Conservation (phyloP, 805 yeast genomes). For the Citeromyces matritensis region DNA sequence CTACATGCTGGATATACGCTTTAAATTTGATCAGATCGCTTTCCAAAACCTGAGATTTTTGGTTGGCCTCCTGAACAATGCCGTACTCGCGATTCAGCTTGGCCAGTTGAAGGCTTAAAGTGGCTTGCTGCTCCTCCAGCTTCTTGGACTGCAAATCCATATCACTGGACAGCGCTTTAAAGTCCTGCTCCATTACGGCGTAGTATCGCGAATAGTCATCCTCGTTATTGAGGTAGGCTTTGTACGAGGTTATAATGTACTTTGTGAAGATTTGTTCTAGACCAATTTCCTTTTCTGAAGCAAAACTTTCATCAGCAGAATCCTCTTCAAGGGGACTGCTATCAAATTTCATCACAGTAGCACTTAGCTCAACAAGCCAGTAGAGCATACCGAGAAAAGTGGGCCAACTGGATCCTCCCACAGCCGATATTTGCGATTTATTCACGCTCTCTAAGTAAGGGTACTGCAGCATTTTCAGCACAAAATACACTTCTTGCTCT, state of each 20-base stretch:
- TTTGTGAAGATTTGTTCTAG: slow-evolving; percentile 37
- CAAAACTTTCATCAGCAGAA: slow-evolving; percentile 11
- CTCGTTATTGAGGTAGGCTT: slow-evolving; percentile 43
- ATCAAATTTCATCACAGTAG: slow-evolving; percentile 23
- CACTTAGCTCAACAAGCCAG: slow-evolving; percentile 58
- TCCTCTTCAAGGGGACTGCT: slow-evolving; percentile 11
- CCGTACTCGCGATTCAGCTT: slow-evolving; percentile 27
- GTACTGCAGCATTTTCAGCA: slow-evolving; percentile 52
- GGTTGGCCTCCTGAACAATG: slow-evolving; percentile 32
- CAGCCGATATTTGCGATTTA: slow-evolving; percentile 79
- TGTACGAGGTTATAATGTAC: slow-evolving; percentile 55
- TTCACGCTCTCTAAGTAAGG: slow-evolving; percentile 73
- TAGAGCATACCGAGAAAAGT: slow-evolving; percentile 66
- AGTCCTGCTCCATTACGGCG: slow-evolving; percentile 39
- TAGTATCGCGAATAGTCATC: slow-evolving; percentile 45
- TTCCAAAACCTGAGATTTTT: slow-evolving; percentile 48
- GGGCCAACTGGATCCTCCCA: slow-evolving; percentile 85
- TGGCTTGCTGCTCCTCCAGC: slow-evolving; percentile 22
- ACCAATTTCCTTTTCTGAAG: slow-evolving; percentile 10
- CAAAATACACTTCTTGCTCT: slow-evolving; percentile 60
- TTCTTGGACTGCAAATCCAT: slow-evolving; percentile 29
- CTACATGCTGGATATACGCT: slow-evolving; percentile 57
- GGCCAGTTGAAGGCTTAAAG: slow-evolving; percentile 21
- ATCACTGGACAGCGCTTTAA: slow-evolving; percentile 31
- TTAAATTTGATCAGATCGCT: slow-evolving; percentile 57